phyloP scores from a whole-genome alignment of 129 eudicot species.

The Chrysanthemum seticuspe region DNA sequence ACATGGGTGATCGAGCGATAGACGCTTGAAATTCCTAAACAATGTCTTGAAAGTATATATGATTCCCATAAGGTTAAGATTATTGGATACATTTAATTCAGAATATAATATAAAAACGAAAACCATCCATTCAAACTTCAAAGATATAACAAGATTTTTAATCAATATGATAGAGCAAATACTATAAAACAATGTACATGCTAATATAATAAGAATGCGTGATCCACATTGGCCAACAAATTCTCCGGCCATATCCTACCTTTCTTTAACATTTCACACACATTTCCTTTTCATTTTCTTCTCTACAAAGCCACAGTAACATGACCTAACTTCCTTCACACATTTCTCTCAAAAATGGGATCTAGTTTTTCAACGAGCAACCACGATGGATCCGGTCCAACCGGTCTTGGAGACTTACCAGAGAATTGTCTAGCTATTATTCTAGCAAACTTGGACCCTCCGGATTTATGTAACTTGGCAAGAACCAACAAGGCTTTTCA shows the following conservation, averaged over 20 bases:
- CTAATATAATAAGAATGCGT: slow-evolving; percentile 37
- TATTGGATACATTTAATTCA: too few species aligned
- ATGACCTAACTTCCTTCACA: background rate
- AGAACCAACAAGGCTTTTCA: slow-evolving; percentile 38
- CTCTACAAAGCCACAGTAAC: slow-evolving; percentile 13
- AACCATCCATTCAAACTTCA: too few species aligned
- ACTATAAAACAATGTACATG: background rate
- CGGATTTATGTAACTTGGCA: slow-evolving; percentile 60
- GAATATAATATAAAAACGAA: too few species aligned
- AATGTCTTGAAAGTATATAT: too few species aligned
- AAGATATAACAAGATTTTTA: too few species aligned
- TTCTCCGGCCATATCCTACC: slow-evolving; percentile 31
- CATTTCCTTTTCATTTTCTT: slow-evolving; percentile 8
- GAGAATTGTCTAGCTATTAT: slow-evolving; percentile 70
- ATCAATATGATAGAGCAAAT: too few species aligned
- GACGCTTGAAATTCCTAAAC: too few species aligned
- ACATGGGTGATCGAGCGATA: too few species aligned
- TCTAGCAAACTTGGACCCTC: slow-evolving; percentile 45
- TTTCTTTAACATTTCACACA: slow-evolving; percentile 27
- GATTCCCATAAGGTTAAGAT: too few species aligned
- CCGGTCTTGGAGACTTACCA: slow-evolving; percentile 64
- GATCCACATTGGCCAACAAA: slow-evolving; percentile 36
- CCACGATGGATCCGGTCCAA: background rate
- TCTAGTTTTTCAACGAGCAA: slow-evolving; percentile 36
- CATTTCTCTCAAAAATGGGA: slow-evolving; percentile 37